Conservation (phyloP, 179 eudicot species). For the Heliamphora pulchella region DNA sequence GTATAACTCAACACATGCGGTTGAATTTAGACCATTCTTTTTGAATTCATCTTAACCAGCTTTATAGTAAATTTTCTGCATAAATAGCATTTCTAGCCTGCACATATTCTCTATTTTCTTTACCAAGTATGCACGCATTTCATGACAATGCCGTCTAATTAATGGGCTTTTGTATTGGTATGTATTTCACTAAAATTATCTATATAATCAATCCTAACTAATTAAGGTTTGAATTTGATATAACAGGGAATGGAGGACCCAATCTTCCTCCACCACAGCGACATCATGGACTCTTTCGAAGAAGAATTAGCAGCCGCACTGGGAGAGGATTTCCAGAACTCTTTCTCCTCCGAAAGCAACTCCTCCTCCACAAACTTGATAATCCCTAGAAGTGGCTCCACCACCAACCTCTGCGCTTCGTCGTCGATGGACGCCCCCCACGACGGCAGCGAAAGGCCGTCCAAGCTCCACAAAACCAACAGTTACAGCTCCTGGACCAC, state of each 20-base stretch:
- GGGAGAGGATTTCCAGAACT: constrained; percentile 14
- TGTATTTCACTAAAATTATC: too few relatives aligned
- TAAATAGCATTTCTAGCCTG: too few relatives aligned
- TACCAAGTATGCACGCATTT: too few relatives aligned
- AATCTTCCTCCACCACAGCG: constrained; percentile 27
- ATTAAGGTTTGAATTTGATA: neutral
- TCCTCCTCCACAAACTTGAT: constrained; percentile 12
- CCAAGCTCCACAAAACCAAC: constrained; percentile 25
- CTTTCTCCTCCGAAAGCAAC: constrained; percentile 16
- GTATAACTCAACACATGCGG: too few relatives aligned
- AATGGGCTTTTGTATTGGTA: too few relatives aligned
- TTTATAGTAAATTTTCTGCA: too few relatives aligned
- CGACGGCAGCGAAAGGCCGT: constrained; percentile 18
- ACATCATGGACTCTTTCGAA: constrained; percentile 33
- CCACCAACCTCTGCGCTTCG: constrained; percentile 5
- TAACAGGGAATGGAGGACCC: constrained; percentile 39
- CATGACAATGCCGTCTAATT: too few relatives aligned
- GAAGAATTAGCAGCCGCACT: constrained; percentile 21
- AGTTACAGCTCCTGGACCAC: too few relatives aligned
- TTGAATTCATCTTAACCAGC: too few relatives aligned
- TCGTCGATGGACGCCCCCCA: constrained; percentile 6
- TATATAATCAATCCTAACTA: too few relatives aligned
- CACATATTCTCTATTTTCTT: too few relatives aligned
- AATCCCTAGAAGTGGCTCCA: constrained; percentile 19
- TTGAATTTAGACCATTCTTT: too few relatives aligned